Percentiles rank a stretch among this genome's conserved stretches.
Evolutionary conservation across 2,329 filamentous ascomycete genomes (phyloP).

Genomic region (Exophiala sp.): DNA sequence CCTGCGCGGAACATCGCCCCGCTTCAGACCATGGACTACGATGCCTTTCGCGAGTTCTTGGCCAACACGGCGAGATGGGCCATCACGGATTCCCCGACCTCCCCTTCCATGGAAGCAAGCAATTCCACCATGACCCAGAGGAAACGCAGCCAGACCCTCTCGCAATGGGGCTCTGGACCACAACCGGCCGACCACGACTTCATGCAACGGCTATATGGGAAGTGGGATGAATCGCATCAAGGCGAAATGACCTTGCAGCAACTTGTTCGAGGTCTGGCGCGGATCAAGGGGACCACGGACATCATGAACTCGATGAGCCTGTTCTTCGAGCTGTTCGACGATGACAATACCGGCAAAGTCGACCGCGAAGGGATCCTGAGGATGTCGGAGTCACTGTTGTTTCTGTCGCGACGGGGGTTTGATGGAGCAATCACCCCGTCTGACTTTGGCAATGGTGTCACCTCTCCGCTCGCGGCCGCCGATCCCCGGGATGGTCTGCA

Average conservation of each 20-base stretch:
- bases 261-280: slow-evolving; percentile 81
- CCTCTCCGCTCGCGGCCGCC: slow-evolving; percentile 13
- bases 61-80: slow-evolving; percentile 90
- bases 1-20: slow-evolving; percentile 49
- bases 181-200: slow-evolving; percentile 92
- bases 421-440: slow-evolving; percentile 67
- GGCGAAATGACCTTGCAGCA: slow-evolving; percentile 82
- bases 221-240: slow-evolving; percentile 76
- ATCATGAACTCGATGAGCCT: slow-evolving; percentile 98
- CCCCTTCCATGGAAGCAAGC: slow-evolving; percentile 29
- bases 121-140: slow-evolving; percentile 45
- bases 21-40: slow-evolving; percentile 77
- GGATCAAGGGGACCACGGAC: slow-evolving; percentile 86
- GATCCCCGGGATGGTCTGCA: slow-evolving; percentile 31
- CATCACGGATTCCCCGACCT: slow-evolving; percentile 75
- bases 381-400: slow-evolving; percentile 89
- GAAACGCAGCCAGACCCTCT: slow-evolving; percentile 43
- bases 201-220: slow-evolving; percentile 74
- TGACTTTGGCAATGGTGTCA: slow-evolving; percentile 51
- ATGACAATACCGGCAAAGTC: slow-evolving; percentile 82
- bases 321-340: slow-evolving; percentile 96
- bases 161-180: slow-evolving; percentile 55
- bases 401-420: slow-evolving; percentile 81
- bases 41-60: slow-evolving; percentile 89
- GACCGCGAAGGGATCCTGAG: slow-evolving; percentile 90